phyloP scores from a whole-genome alignment of 305 asterid genomes.

The Fraxinus nigra region DNA sequence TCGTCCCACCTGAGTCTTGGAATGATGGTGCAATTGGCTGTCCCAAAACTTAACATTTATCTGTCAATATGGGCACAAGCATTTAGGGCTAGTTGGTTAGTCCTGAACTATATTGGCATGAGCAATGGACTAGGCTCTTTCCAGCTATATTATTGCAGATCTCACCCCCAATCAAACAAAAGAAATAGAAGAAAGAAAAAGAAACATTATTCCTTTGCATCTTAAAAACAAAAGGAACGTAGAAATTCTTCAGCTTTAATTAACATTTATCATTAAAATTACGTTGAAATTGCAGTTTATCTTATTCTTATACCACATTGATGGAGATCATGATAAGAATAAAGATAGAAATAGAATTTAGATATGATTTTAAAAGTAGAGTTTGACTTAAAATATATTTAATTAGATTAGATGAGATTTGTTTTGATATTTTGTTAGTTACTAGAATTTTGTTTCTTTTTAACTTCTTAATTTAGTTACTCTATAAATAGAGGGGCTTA shows the following conservation, averaged over 20 bases:
- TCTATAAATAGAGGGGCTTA: neutral
- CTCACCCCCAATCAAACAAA: neutral
- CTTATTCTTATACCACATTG: neutral
- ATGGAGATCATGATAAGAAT: too few species aligned
- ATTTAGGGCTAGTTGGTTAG: neutral
- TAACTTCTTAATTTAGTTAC: too few species aligned
- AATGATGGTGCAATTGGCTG: neutral
- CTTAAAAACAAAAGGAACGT: neutral
- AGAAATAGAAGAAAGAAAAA: neutral
- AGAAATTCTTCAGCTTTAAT: neutral
- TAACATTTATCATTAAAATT: neutral
- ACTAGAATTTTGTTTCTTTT: too few species aligned
- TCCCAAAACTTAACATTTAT: neutral
- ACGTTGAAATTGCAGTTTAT: neutral
- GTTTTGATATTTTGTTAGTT: too few species aligned
- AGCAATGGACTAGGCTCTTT: neutral
- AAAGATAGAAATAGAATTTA: too few species aligned
- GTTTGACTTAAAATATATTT: too few species aligned
- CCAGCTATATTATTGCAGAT: neutral
- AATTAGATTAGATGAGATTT: too few species aligned
- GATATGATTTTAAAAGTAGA: too few species aligned
- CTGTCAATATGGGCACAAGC: neutral
- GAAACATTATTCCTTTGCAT: neutral
- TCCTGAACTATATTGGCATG: neutral
- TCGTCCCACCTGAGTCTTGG: neutral